Conservation (phyloP, 1,284 basidiomycete species). For the Apiotrichum gracile region DNA sequence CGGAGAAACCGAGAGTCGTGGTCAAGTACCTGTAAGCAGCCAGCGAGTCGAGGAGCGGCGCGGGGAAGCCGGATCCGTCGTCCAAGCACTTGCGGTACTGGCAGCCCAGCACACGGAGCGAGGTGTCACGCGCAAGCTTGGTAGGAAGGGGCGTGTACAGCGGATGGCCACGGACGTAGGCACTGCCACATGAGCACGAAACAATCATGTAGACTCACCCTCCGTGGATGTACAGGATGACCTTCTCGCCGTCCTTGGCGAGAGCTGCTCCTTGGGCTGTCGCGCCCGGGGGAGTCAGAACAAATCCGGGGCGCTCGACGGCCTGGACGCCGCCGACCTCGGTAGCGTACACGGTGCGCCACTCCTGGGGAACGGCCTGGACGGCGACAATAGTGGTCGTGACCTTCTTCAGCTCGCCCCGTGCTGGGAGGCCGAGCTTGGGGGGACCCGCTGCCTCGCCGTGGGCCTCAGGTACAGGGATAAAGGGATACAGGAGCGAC, state of each 20-base stretch:
- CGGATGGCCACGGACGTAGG: constrained; percentile 24
- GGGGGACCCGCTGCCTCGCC: too few species aligned
- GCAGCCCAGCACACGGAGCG: constrained; percentile 12
- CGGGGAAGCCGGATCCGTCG: constrained; percentile 50
- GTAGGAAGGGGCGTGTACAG: constrained; percentile 16
- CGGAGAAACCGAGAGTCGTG: constrained; percentile 44
- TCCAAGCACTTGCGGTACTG: constrained; percentile 23
- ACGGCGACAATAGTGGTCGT: not conserved
- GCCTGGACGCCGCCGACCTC: not conserved
- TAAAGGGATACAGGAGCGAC: too few species aligned
- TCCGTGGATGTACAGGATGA: constrained; percentile 26
- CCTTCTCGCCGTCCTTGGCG: constrained; percentile 15
- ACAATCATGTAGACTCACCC: constrained; percentile 18
- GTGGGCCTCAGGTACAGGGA: too few species aligned
- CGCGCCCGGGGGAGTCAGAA: constrained; percentile 10
- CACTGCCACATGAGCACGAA: not conserved
- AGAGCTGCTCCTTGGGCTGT: not conserved
- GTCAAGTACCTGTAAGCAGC: constrained; percentile 58
- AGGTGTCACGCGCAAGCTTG: constrained; percentile 12
- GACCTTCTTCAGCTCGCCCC: not conserved
- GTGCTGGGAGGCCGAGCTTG: too few species aligned
- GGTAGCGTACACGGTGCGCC: not conserved
- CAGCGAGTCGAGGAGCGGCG: constrained; percentile 56
- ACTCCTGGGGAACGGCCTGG: not conserved
- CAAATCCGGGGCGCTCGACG: constrained; percentile 6